Evolutionary conservation across 805 yeast species (phyloP), one percentile per base, ranked within the genome.

Genomic region (Saccharomycopsis fodiens): DNA sequence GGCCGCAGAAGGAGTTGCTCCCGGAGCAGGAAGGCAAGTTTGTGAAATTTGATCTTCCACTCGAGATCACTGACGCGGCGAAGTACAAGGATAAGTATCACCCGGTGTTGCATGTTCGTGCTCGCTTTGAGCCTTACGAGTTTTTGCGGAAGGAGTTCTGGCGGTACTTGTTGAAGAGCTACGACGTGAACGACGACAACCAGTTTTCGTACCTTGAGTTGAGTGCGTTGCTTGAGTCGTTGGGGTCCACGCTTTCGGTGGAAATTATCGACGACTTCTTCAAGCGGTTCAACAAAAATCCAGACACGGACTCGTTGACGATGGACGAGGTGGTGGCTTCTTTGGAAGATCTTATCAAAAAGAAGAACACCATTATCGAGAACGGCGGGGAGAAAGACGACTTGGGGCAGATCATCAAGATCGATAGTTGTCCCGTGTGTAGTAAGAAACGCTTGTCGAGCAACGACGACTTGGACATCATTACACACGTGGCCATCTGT

Each of bases 401-500:
- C 21, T 23, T 12, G 21, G 50, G 45, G 12, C 45, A 46, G 17
- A 66, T 81, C 4, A 74, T 85, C 56, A 76, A 72, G 41, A 69
- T 85, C 29, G 76, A 78, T 48, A 72, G 72, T 45, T 93, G 97
- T 58, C 97, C 97, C 0, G 69, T 83, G 8, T 93, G 97, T 63
- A 70, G 72, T 42, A 73, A 74, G 53, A 77, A 82, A 16, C 65
- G 82, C 36, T 67, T 79, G 22, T 62, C 69, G 3, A 70, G 71
- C 43, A 68, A 70, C 45, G 71, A 73, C 46, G 81, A 81, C 55
- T 58, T 73, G 35, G 94, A 87, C 54, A 76, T 85, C 44, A 76
- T 86, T n/a, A 78, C 85, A 1, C 98, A 91, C 64, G 73, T 89
- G 44, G 91, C 96, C 0, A 76, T 86, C 1, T 93, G 98, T 63